Conservation (phyloP, 2,329 filamentous ascomycete genomes). For the Plenodomus tracheiphilus region DNA sequence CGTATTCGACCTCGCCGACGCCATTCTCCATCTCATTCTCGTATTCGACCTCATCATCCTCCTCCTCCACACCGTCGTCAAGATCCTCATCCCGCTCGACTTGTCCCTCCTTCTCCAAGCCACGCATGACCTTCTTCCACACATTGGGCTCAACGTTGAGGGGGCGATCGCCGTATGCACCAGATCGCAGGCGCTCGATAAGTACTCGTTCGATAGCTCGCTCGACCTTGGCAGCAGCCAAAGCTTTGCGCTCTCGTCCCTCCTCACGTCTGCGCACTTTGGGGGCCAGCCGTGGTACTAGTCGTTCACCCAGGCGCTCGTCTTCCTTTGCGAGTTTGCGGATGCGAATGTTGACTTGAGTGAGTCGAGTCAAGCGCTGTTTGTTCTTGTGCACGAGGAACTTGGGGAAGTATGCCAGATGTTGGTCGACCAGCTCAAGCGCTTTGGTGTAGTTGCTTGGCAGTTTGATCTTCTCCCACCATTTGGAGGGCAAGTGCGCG, state of each 20-base stretch:
- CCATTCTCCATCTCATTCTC: slow-evolving; percentile 68
- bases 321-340: slow-evolving; percentile 85
- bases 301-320: slow-evolving; percentile 81
- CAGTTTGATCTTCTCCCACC: slow-evolving; percentile 92
- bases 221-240: slow-evolving; percentile 82
- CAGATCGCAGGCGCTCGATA: slow-evolving; percentile 85
- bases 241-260: slow-evolving; percentile 54
- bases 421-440: slow-evolving; percentile 69
- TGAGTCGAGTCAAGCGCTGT: slow-evolving; percentile 87
- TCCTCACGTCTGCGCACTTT: slow-evolving; percentile 69
- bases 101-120: slow-evolving; percentile 84
- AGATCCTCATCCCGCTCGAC: slow-evolving; percentile 82
- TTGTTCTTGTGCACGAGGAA: slow-evolving; percentile 95
- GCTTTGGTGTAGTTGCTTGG: slow-evolving; percentile 90
- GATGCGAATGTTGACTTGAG: slow-evolving; percentile 81
- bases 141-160: slow-evolving; percentile 93
- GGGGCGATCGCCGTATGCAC: slow-evolving; percentile 91
- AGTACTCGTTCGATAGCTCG: slow-evolving; percentile 93
- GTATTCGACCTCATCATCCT: slow-evolving; percentile 65
- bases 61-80: slow-evolving; percentile 82
- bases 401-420: slow-evolving; percentile 84
- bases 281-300: slow-evolving; percentile 87
- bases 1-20: slow-evolving; percentile 83
- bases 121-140: slow-evolving; percentile 95
- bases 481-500: slow-evolving; percentile 77